Evolutionary conservation across 202 grass and related monocot species (phyloP), one percentile per base, ranked within the genome.

Genomic region (Musa balbisiana): DNA sequence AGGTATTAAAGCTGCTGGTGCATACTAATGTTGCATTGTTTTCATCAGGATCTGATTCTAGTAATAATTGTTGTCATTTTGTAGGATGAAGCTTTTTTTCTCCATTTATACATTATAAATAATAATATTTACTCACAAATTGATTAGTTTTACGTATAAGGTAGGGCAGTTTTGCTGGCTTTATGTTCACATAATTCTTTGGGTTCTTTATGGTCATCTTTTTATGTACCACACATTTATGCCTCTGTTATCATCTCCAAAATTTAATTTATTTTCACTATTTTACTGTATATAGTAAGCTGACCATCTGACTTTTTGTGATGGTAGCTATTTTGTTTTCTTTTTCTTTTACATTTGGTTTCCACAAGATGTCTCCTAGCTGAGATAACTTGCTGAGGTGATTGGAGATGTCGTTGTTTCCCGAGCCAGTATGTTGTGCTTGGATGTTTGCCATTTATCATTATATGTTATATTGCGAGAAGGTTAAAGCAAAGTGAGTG

Each of bases 1-100:
- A 99, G 95, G 95, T 97, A 53, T 33, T 52, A 66, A 58, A 21
- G 33, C 33, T 43, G 5, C 33, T 43, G 33, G 33, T 43, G 33
- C 33, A 43, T 43, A 8, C 33, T 43, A 43, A 43, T 43, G 33
- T 5, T 43, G 33, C 33, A 43, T 43, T 6, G 33, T 43, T 43
- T 43, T 43, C 33, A 43, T 43, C 33, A 43, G 33, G 33, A 43
- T 43, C 4, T 43, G 4, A 43, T 43, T 52, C 49, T 51, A 21
- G 53, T 19, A 43, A 6, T 43, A 43, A 43, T 5, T 43, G 3
- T 3, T 43, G 33, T 43, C 33, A 43, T 6, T 43, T 43, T 43
- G 33, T 43, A 43, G 33, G 33, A 43, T 43, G 33, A 43, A 43
- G 5, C 33, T 43, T 43, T 8, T 43, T 43, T 43, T 43, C 33